Percentiles rank a stretch among this genome's conserved stretches.
These are phyloP conservation scores for Diaporthe citrichinensis DNA, from an alignment of 2,329 filamentous ascomycete genomes.

Conservation along the genomic window DNA sequence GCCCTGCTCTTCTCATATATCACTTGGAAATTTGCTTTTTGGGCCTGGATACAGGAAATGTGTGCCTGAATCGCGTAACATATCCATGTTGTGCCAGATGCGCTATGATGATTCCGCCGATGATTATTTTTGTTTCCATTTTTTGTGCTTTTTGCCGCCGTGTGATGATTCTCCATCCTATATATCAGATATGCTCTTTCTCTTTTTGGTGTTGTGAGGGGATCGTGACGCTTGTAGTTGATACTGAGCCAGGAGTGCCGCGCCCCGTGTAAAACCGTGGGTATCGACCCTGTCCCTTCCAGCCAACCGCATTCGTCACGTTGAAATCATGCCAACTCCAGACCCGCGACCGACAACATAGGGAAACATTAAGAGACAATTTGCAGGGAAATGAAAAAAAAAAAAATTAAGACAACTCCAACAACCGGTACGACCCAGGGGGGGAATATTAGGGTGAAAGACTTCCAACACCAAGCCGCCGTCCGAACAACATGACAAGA, in stretches of 20 bases:
- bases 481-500: conserved; percentile 35
- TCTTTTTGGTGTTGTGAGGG: conserved; percentile 26
- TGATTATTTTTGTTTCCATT: conserved; percentile 34
- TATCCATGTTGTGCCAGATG: background rate
- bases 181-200: conserved; percentile 37
- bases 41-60: background rate
- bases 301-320: conserved; percentile 30
- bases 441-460: conserved; percentile 35
- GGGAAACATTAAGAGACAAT: conserved; percentile 4
- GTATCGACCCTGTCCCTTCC: conserved; percentile 35
- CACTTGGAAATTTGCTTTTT: background rate
- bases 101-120: background rate
- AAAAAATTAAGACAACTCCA: conserved; percentile 25
- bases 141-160: conserved; percentile 34
- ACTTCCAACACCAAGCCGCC: conserved; percentile 36
- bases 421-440: conserved; percentile 15
- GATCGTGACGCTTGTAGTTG: conserved; percentile 26
- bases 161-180: conserved; percentile 28
- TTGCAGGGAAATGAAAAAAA: background rate
- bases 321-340: conserved; percentile 31
- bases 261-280: conserved; percentile 22
- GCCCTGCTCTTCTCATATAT: background rate
- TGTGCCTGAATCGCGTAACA: background rate
- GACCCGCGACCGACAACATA: conserved; percentile 21
- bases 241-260: conserved; percentile 37